Evolutionary conservation across 805 yeast genomes (phyloP), one percentile per base, ranked within the genome.

Genomic region (Cyberlindnera maritima): DNA sequence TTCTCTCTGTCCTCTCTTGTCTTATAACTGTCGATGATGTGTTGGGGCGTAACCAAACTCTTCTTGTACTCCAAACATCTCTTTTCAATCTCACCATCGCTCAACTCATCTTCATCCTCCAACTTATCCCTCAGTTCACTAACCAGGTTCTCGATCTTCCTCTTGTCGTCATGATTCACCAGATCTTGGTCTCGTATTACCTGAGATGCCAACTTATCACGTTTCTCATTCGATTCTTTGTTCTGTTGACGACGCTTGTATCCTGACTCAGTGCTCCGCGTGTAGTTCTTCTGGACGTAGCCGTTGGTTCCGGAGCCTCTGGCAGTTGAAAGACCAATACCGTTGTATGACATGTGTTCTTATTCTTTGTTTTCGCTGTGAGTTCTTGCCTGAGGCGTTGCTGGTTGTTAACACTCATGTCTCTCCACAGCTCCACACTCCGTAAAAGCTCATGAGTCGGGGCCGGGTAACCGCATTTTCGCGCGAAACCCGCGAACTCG

Each of bases 301-400:
- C 88, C 88, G 20, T 83, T 80, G 0, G 88, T 81, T 0, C 83
- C 81, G 0, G 85, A 70, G 0, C 88, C 87, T 53, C 83, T 66
- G 0, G 83, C 77, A 0, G 79, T 74, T 36, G 70, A 71, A 19
- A 80, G 64, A 0, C 85, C 85, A 36, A 80, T 74, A 5, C 83
- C 82, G 56, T 77, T 79, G 56, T 76, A 77, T 13, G 82, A 76
- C 83, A 78, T 40, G 35, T 18, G 8, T 17, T 4, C n/a, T 32
- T 17, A 19, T 5, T 7, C 19, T 32, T 9, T 32, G 6, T 15
- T 32, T n/a, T n/a, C n/a, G n/a, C n/a, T n/a, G n/a, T n/a, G n/a
- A n/a, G n/a, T n/a, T n/a, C n/a, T n/a, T n/a, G n/a, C n/a, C n/a
- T n/a, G n/a, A n/a, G n/a, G 35, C 19, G 18, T 9, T 35, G 25